Percentiles rank a stretch among this genome's conserved stretches.
Conservation (phyloP, 805 yeast genomes). For the Cyberlindnera petersonii region DNA sequence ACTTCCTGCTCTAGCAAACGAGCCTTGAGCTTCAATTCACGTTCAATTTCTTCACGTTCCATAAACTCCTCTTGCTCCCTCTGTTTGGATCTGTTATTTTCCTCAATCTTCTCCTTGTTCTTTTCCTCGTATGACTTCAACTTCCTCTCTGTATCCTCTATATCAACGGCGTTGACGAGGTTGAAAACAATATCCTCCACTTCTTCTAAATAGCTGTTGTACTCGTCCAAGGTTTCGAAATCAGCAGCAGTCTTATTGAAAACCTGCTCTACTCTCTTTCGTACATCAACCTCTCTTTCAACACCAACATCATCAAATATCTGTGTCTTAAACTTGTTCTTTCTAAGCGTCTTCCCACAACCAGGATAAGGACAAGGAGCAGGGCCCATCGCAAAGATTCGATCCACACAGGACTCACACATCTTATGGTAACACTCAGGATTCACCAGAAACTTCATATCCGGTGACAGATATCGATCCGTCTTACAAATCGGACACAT, state of each 20-base stretch:
- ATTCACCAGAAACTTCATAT: constrained; percentile 85
- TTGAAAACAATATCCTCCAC: constrained; percentile 80
- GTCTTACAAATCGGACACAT: constrained; percentile 98
- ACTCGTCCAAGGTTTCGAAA: constrained; percentile 54
- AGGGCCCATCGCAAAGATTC: constrained; percentile 92
- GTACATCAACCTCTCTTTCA: constrained; percentile 88
- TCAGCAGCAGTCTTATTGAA: constrained; percentile 80
- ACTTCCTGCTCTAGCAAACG: constrained; percentile 57
- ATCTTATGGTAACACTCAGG: constrained; percentile 98
- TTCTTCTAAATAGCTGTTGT: constrained; percentile 76
- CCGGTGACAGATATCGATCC: constrained; percentile 88
- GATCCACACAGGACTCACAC: constrained; percentile 94
- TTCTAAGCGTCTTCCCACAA: constrained; percentile 82
- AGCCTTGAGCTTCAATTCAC: constrained; percentile 52
- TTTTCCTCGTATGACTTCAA: constrained; percentile 65
- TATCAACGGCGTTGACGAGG: constrained; percentile 64
- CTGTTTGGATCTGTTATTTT: constrained; percentile 68
- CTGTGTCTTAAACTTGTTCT: constrained; percentile 87
- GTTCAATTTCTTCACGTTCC: constrained; percentile 63
- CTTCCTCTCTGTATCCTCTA: constrained; percentile 62
- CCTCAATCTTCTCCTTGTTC: constrained; percentile 70
- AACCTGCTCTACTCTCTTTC: constrained; percentile 70
- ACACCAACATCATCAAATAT: constrained; percentile 86
- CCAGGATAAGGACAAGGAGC: constrained; percentile 94
- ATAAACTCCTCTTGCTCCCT: constrained; percentile 66